Percentiles rank a stretch among this genome's conserved stretches.
Evolutionary conservation across 73 alveolate species (phyloP).

Genomic region (Stentor roeselii): DNA sequence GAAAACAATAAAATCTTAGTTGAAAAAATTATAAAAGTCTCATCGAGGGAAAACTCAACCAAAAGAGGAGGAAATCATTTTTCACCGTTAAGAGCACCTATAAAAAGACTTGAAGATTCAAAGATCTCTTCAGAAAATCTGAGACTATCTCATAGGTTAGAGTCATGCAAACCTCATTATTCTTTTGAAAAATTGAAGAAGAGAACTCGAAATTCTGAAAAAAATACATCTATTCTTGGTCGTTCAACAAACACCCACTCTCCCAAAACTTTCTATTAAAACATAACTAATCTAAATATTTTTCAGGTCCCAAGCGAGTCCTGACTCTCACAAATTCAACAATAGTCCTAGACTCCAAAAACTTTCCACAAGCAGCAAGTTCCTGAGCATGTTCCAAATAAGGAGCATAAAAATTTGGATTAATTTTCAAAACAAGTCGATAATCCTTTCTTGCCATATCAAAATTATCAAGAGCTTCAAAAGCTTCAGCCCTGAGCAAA

Average conservation of each 20-base stretch:
- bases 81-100: not conserved
- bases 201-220: not conserved
- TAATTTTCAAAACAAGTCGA: not conserved
- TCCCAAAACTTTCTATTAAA: no score
- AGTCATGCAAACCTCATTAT: not conserved
- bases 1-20: not conserved
- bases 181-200: not conserved
- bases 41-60: not conserved
- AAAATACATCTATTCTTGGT: no score
- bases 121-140: not conserved
- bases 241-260: no score
- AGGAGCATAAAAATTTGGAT: not conserved
- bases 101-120: not conserved
- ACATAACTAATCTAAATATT: no score
- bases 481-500: slow-evolving; percentile 2
- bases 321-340: slow-evolving; percentile 4
- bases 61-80: not conserved
- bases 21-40: not conserved
- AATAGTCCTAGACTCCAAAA: not conserved
- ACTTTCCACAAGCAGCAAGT: not conserved
- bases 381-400: slow-evolving; percentile 20
- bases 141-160: not conserved
- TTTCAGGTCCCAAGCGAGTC: no score
- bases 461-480: not conserved
- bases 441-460: slow-evolving; percentile 15